Base-by-base conservation (phyloP, 2,329 filamentous ascomycete species). In the Phyllosticta citribraziliensis region DNA sequence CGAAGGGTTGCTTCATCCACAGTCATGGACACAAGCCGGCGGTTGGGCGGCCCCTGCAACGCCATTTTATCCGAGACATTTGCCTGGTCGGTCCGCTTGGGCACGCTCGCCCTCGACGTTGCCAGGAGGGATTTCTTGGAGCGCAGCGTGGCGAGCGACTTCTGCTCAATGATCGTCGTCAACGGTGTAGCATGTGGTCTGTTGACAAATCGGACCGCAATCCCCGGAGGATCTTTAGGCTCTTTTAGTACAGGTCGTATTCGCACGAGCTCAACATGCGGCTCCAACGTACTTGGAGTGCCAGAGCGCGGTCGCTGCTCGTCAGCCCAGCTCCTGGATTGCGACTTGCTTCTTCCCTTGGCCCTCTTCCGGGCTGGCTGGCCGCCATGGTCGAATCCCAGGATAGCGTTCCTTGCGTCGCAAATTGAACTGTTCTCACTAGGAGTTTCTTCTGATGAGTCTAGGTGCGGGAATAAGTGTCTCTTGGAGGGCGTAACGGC, bases 81-180 rank as follows among this genome's bases (percentile, higher is more conserved):
- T 52, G n/a, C 35, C 24, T 35, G 52, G 52, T 53, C 52, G 9
- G 27, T 30, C 27, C 27, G 27, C 27, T 30, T 30, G 27, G 27
- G 27, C 27, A 30, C 27, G 10, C 20, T 27, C 10, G 19, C 9
- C 54, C 20, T 56, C 35, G 58, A 33, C 20, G 58, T 35, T 6
- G 35, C 30, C 17, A 54, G 30, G 11, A 20, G 47, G 27, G 50
- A 54, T 27, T 24, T 52, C 5, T 24, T 35, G 9, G 74, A 74
- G 53, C 70, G 69, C 24, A 79, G 67, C 10, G 75, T 77, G 12
- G 73, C 73, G 53, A 70, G 68, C 14, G 76, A 79, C 62, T 67
- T 69, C 57, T 74, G 74, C 66, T 79, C 76, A 50, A 73, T 66
- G 62, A 79, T 79, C 14, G 75, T 76, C 27, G 72, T 73, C n/a